These are phyloP conservation scores for Orbilia oligospora DNA, from an alignment of 2,329 filamentous ascomycete genomes.

Conservation along the genomic window DNA sequence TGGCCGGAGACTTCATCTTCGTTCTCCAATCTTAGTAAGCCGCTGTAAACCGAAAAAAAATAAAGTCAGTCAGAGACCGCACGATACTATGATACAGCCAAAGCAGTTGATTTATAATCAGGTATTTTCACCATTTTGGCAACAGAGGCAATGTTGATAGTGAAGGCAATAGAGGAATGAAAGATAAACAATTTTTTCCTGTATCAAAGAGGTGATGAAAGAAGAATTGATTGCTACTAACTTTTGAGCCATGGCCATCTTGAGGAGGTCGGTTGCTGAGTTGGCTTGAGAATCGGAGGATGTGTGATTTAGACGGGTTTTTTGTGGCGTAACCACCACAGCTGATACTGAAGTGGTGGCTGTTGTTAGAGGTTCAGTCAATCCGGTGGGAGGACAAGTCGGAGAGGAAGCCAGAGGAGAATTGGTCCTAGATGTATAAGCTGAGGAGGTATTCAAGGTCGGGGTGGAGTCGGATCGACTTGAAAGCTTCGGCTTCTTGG, in stretches of 20 bases:
- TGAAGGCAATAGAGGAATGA: neutral
- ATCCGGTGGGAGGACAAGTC: conserved; percentile 39
- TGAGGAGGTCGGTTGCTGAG: conserved; percentile 64
- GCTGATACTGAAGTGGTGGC: conserved; percentile 62
- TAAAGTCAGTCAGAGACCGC: conserved; percentile 28
- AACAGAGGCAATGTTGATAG: neutral
- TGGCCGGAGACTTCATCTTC: conserved; percentile 79
- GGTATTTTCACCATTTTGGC: neutral
- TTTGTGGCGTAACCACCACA: conserved; percentile 63
- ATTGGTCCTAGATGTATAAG: conserved; percentile 37
- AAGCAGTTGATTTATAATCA: conserved; percentile 20
- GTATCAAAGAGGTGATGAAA: neutral
- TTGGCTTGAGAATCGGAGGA: conserved; percentile 61
- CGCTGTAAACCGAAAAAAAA: conserved; percentile 42
- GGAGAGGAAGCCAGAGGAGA: conserved; percentile 56
- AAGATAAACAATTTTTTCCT: neutral
- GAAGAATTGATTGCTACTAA: conserved; percentile 34
- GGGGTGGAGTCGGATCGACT: conserved; percentile 50
- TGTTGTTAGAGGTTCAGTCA: conserved; percentile 54
- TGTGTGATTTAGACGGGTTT: conserved; percentile 62
- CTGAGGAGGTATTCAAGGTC: conserved; percentile 29
- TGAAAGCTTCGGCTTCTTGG: conserved; percentile 49
- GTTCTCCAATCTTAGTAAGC: conserved; percentile 72
- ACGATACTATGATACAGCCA: neutral
- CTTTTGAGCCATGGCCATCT: conserved; percentile 64